A percentile compares a stretch with the other conserved stretches of the same genome.
Evolutionary conservation across 257 asterid species (phyloP).

Genomic region (Solanum pimpinellifolium): DNA sequence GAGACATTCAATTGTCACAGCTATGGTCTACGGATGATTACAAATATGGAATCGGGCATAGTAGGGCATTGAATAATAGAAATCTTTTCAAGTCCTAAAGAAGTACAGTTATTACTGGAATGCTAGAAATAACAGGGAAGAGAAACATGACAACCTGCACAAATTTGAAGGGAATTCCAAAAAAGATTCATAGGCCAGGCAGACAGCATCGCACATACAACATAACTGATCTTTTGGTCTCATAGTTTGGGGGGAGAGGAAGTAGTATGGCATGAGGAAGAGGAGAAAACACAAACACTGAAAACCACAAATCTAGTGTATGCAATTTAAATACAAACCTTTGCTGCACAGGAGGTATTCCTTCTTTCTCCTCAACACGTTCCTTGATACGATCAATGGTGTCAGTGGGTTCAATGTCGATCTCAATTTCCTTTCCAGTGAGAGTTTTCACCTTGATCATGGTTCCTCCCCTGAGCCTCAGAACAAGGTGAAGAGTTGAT

Average conservation of each 20-base stretch:
- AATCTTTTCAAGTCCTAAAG: neutral
- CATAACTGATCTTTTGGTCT: neutral
- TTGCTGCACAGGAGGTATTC: slow-evolving; percentile 66
- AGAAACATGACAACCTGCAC: neutral
- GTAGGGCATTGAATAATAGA: neutral
- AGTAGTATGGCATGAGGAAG: neutral
- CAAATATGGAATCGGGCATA: neutral
- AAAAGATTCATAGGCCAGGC: neutral
- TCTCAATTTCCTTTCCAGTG: slow-evolving; percentile 59
- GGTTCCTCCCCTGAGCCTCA: slow-evolving; percentile 67
- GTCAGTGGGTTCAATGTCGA: slow-evolving; percentile 63
- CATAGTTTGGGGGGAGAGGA: neutral
- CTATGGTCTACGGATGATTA: neutral
- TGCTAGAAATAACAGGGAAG: neutral
- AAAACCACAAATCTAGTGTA: neutral
- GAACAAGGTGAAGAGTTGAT: slow-evolving; percentile 56
- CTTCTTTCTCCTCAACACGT: slow-evolving; percentile 74
- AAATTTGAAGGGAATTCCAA: neutral
- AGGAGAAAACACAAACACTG: neutral
- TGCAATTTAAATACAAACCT: slow-evolving; percentile 23
- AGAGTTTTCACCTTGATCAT: slow-evolving; percentile 74
- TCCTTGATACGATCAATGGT: slow-evolving; percentile 66
- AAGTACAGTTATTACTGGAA: neutral
- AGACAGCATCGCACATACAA: neutral
- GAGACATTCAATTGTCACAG: neutral